Evolutionary conservation across 148 eudicot species (phyloP).

Genomic region (Dianthus caryophyllus): DNA sequence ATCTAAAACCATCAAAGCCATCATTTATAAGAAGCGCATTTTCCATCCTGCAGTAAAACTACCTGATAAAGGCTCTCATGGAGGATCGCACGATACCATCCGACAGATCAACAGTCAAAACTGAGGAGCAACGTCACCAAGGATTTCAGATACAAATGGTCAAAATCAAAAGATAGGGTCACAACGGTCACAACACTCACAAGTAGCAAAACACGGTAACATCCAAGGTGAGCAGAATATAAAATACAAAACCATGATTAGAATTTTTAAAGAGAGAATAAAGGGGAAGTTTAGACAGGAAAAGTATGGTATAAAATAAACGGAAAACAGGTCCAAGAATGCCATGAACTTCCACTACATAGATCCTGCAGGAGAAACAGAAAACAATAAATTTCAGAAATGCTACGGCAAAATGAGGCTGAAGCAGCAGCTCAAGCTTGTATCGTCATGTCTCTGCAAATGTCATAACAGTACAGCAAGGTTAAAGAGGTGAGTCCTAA

Average conservation of each 20-base stretch:
- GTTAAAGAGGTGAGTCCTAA: conserved; percentile 92
- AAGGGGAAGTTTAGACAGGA: conserved; percentile 18
- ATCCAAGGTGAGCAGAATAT: conserved; percentile 15
- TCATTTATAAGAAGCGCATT: conserved; percentile 1
- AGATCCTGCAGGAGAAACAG: conserved; percentile 33
- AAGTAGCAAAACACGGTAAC: conserved; percentile 7
- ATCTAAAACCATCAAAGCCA: neutral
- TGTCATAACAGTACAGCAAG: conserved; percentile 84
- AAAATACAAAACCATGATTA: conserved; percentile 26
- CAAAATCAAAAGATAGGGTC: neutral
- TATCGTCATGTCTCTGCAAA: conserved; percentile 66
- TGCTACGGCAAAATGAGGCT: conserved; percentile 4
- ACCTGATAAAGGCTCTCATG: conserved; percentile 2
- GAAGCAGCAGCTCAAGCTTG: conserved; percentile 30
- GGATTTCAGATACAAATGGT: conserved; percentile 2
- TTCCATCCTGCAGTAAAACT: conserved; percentile 21
- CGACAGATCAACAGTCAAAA: neutral
- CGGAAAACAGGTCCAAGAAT: conserved; percentile 20
- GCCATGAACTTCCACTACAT: conserved; percentile 25
- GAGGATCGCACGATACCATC: conserved; percentile 16
- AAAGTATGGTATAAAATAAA: conserved; percentile 17
- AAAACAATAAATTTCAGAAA: conserved; percentile 21
- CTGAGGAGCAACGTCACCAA: conserved; percentile 4
- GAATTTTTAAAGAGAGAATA: conserved; percentile 12
- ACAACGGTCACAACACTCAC: too few species aligned